Base-by-base conservation (phyloP, 305 asterid genomes). In the Coffea humblotiana region DNA sequence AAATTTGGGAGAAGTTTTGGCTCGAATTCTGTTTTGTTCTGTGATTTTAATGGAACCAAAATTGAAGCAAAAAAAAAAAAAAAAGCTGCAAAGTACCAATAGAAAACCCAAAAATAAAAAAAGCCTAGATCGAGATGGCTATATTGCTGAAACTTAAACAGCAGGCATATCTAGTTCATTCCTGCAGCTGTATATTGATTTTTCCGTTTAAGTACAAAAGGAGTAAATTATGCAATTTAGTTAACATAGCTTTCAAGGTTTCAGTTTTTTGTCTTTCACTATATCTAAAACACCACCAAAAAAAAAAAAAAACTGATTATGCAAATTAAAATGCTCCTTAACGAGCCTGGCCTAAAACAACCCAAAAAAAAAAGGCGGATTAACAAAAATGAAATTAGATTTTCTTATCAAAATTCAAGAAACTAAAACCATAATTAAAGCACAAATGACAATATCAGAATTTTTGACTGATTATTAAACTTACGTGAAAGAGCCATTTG, bases 401-500 rank as follows among this genome's bases (percentile, higher is more conserved):
- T 25, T 54, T 27, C 35, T 9, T 15, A 74, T 52, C 2, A 25
- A 52, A 35, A 18, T 47, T 37, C 45, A 25, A 49, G 48, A 48
- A 72, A 48, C 64, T 27, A 72, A 79, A 51, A 29, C 29, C 52
- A 83, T 66, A 72, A 29, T 51, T n/a, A 67, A 47, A 54, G 32
- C 2, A 19, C 27, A 25, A 77, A 40, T 11, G 66, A 29, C 47
- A 54, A 25, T 6, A 52, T 67, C 4, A 29, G 48, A 15, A 29
- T 75, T 43, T 43, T 54, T 14, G 29, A 19, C 7, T 15, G n/a
- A 77, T 14, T 21, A 52, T 60, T 16, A 6, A 77, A 85, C 97
- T 92, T 87, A 92, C 97, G 92, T 90, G 90, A 87, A 91, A 43
- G 93, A 89, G 61, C 92, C 96, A 78, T 88, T 79, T 47, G 94